Percentiles rank a stretch among this genome's conserved stretches.
phyloP scores from a whole-genome alignment of 2,329 filamentous ascomycete genomes.

The Sporothrix euskadiensis region DNA sequence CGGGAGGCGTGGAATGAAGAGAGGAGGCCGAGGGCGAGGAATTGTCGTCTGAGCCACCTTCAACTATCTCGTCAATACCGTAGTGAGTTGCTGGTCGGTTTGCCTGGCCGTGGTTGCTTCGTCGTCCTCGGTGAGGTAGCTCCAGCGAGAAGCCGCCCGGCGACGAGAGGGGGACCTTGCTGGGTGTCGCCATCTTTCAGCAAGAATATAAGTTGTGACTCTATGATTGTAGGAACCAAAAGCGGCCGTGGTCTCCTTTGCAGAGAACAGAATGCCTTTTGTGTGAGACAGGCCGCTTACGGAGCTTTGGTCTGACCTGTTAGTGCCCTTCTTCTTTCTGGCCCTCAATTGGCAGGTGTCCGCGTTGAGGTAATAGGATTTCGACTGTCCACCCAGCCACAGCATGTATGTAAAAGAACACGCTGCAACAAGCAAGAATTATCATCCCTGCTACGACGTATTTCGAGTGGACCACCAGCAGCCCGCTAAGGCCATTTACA shows the following conservation, averaged over 20 bases:
- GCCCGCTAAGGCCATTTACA: no score
- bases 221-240: background rate
- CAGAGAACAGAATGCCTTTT: background rate
- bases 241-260: background rate
- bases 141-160: constrained; percentile 41
- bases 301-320: background rate
- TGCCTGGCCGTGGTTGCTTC: constrained; percentile 41
- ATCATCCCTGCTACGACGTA: background rate
- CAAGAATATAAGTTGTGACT: background rate
- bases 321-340: background rate
- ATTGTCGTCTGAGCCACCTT: constrained; percentile 49
- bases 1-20: background rate
- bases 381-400: background rate
- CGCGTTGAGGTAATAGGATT: background rate
- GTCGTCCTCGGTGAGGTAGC: constrained; percentile 63
- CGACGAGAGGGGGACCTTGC: constrained; percentile 18
- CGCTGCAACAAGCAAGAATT: background rate
- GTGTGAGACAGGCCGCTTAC: background rate
- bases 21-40: constrained; percentile 34
- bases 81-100: constrained; percentile 53
- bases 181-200: constrained; percentile 23
- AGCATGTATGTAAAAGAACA: background rate
- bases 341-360: background rate
- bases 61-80: constrained; percentile 66
- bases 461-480: background rate